Evolutionary conservation across 768 basidiomycete genomes (phyloP), one percentile per base, ranked within the genome.

Genomic region (Megacollybia marginata): DNA sequence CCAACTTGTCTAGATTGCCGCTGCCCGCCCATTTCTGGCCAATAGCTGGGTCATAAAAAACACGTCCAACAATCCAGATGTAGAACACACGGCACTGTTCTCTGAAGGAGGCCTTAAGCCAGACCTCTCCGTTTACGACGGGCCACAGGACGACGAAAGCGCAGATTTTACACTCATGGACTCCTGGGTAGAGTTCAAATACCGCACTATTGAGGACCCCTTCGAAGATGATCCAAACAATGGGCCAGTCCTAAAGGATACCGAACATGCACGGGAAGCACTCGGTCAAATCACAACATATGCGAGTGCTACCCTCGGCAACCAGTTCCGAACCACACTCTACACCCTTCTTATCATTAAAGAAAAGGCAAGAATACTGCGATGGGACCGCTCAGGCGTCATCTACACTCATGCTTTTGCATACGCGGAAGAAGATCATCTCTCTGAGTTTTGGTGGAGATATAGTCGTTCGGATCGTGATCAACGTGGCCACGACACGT

Each of bases 331-430:
- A 7, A 52, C 48, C 0, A 61, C 55, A 35, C 38, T 52, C 6
- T 69, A 67, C 55, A 55, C 62, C 0, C 33, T 69, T 38, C 57
- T 53, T 32, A 51, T 71, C 16, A 55, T 40, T 13, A 58, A 61
- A 31, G 49, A 52, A 1, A 47, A 46, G 18, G 64, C 54, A 9
- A 62, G 67, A 2, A 48, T 70, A 33, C 55, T 71, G 16, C 58
- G 61, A 4, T 58, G 60, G 52, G 70, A 71, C 47, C 60, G 68
- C 3, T 52, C 64, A 2, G 70, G 65, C 7, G 56, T 53, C 0
- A 54, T 70, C 12, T 64, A 67, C 5, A 55, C 67, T 0, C 48
- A 52, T 20, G n/a, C 45, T 0, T 66, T 70, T 55, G 49, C 62
- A 42, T 58, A 59, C 28, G 44, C 47, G 5, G 9, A 52, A 5